These are phyloP conservation scores for Ogataea henricii DNA, from an alignment of 805 yeast species.

Conservation along the genomic window DNA sequence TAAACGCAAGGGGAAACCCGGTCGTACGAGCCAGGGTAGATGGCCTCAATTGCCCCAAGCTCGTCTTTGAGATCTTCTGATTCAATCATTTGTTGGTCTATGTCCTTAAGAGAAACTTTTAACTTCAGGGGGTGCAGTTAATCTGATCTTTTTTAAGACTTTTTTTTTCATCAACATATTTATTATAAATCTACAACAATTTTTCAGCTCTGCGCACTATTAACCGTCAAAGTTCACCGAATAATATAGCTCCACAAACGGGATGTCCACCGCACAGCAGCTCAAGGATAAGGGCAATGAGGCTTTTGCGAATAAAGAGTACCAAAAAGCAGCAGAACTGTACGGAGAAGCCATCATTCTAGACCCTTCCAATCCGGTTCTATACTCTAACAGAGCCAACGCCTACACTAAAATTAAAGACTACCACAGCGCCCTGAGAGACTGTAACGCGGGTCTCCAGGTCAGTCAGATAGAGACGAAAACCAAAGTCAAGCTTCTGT, in stretches of 20 bases:
- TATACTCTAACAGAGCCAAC: conserved; percentile 70
- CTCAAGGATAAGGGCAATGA: conserved; percentile 52
- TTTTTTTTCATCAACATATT: not conserved
- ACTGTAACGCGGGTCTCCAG: conserved; percentile 51
- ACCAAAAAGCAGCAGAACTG: conserved; percentile 48
- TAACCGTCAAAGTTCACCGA: too few species aligned
- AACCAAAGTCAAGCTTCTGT: conserved; percentile 49
- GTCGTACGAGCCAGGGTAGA: conserved; percentile 67
- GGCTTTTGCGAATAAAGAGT: conserved; percentile 49
- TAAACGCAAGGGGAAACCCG: conserved; percentile 41
- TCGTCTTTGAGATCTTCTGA: conserved; percentile 67
- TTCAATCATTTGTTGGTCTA: too few species aligned
- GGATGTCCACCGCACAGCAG: conserved; percentile 27
- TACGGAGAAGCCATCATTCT: conserved; percentile 58
- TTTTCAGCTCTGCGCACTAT: not conserved
- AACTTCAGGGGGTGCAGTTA: not conserved
- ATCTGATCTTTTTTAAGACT: not conserved
- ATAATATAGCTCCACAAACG: not conserved
- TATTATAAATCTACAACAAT: not conserved
- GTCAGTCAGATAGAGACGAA: conserved; percentile 27
- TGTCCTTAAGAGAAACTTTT: too few species aligned
- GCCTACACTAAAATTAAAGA: conserved; percentile 55
- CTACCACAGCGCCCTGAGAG: conserved; percentile 50
- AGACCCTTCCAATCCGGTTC: conserved; percentile 52
- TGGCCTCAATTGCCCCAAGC: conserved; percentile 80